Evolutionary conservation across 257 asterid species (phyloP).

Genomic region (Lycium barbarum): DNA sequence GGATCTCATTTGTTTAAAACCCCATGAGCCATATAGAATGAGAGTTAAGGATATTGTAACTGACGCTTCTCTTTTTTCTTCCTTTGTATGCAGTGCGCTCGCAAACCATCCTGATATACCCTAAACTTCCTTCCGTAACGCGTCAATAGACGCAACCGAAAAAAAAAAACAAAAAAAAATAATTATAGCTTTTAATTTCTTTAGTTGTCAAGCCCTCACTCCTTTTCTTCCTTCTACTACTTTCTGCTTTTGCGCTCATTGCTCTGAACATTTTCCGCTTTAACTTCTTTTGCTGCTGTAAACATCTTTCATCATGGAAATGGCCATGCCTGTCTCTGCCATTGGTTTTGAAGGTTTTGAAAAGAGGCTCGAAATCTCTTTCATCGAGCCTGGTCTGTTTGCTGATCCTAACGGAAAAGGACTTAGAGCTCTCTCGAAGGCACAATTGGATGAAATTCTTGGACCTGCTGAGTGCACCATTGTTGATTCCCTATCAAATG

Average conservation of each 20-base stretch:
- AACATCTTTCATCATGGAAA: constrained; percentile 34
- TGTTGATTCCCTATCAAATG: constrained; percentile 70
- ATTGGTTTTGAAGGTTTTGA: constrained; percentile 91
- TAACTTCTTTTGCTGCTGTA: constrained; percentile 10
- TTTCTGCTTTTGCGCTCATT: constrained; percentile 40
- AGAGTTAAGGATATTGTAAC: background rate
- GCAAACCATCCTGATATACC: constrained; percentile 92
- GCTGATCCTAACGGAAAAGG: constrained; percentile 86
- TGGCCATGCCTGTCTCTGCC: constrained; percentile 70
- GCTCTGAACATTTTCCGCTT: constrained; percentile 26
- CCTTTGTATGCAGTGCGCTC: constrained; percentile 77
- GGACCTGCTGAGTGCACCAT: constrained; percentile 89
- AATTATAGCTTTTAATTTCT: constrained; percentile 37
- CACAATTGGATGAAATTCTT: constrained; percentile 74
- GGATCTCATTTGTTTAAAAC: background rate
- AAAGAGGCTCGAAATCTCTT: constrained; percentile 82
- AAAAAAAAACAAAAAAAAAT: background rate
- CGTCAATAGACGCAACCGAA: constrained; percentile 63
- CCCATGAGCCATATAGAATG: background rate
- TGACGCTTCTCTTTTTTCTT: constrained; percentile 23
- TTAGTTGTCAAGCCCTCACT: constrained; percentile 38
- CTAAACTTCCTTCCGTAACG: constrained; percentile 26
- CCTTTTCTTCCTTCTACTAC: constrained; percentile 67
- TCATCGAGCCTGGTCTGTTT: constrained; percentile 69
- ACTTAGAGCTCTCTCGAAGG: constrained; percentile 63